These are phyloP conservation scores for Cercospora sesami DNA, from an alignment of 2,329 filamentous ascomycete species.

Conservation along the genomic window DNA sequence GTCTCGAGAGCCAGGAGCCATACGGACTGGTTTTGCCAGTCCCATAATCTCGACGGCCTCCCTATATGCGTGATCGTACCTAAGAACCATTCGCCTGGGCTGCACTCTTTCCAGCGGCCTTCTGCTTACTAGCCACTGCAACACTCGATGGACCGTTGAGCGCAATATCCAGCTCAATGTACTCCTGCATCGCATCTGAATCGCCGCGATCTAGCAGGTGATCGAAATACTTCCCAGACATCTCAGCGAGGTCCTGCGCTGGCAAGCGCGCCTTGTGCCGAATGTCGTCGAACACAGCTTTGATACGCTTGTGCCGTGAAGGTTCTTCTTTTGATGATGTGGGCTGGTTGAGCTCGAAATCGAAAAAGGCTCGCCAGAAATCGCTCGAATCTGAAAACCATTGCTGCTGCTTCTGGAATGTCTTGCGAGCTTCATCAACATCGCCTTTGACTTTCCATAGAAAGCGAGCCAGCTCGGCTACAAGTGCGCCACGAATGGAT, in stretches of 20 bases:
- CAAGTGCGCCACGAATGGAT: slow-evolving; percentile 76
- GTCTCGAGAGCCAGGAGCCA: not conserved
- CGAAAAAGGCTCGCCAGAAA: slow-evolving; percentile 88
- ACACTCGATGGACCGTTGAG: slow-evolving; percentile 67
- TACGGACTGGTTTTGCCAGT: not conserved
- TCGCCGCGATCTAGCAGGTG: slow-evolving; percentile 82
- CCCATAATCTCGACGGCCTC: not conserved
- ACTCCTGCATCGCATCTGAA: slow-evolving; percentile 82
- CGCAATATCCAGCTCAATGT: slow-evolving; percentile 77
- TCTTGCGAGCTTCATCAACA: slow-evolving; percentile 74
- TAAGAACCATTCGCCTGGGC: slow-evolving; percentile 12
- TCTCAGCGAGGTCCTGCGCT: slow-evolving; percentile 66
- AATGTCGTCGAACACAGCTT: slow-evolving; percentile 75
- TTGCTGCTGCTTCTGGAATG: slow-evolving; percentile 79
- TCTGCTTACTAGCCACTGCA: slow-evolving; percentile 1
- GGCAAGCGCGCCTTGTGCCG: slow-evolving; percentile 71
- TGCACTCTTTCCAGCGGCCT: not conserved
- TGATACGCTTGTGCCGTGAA: slow-evolving; percentile 71
- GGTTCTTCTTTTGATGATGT: slow-evolving; percentile 64
- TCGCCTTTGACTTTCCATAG: slow-evolving; percentile 81
- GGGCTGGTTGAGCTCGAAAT: slow-evolving; percentile 85
- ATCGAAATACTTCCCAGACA: slow-evolving; percentile 75
- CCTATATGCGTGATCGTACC: not conserved
- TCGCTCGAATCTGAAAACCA: slow-evolving; percentile 81
- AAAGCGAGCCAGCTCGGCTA: slow-evolving; percentile 83